Base-by-base conservation (phyloP, 441 rosid species). In the Populus hybrid region DNA sequence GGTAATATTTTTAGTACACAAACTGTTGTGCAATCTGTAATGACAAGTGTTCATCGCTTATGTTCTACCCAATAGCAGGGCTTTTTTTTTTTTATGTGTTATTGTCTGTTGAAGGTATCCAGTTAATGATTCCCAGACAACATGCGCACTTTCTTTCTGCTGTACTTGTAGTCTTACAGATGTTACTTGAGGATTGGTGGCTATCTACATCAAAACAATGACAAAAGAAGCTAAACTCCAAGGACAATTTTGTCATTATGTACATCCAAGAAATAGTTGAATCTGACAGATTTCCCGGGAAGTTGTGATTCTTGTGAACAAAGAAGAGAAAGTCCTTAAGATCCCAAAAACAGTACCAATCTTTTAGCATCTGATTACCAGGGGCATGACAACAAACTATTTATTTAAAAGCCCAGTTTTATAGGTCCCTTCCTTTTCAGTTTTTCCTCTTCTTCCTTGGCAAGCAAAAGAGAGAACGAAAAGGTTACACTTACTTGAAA, bases 211-310 rank as follows among this genome's bases (percentile, higher is more conserved):
- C 20, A 46, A 10, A 18, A 64, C 28, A 26, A 64, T 64, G 67
- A 64, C 24, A 64, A 3, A n/a, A 64, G 67, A 64, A 3, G 28
- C 67, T 8, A 23, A 21, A n/a, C 23, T 12, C 18, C 67, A 2
- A 59, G 71, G 65, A 3, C 18, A 76, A 21, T 71, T 64, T 32
- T 30, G n/a, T 46, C 32, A 3, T n/a, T 46, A 11, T 72, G 24
- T 8, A 57, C 16, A 46, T 67, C 28, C 74, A 69, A 10, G 65
- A 69, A 70, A n/a, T 23, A 14, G 70, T 72, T 67, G 21, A 65
- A 21, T 69, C 75, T 21, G 32, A 72, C 85, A 72, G 36, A 74
- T 69, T 35, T 78, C n/a, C 20, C 64, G 82, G 82, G 69, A 71
- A 67, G 32, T 85, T 80, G 20, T 21, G 74, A 46, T 35, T 70